Base-by-base conservation (phyloP, 352 stramenopile species). In the Phytophthora sp. region DNA sequence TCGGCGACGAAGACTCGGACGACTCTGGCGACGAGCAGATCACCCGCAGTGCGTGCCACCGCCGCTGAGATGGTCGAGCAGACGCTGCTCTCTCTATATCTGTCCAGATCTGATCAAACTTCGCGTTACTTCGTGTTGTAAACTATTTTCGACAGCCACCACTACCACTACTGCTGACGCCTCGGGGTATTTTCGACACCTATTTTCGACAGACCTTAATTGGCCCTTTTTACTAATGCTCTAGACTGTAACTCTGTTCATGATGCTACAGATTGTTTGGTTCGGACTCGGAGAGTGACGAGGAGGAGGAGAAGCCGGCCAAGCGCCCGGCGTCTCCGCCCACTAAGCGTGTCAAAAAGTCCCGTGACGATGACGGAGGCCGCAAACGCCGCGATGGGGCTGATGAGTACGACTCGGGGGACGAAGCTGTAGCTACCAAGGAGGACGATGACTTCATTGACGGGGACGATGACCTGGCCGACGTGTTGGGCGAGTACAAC, bases 401-500 rank as follows among this genome's bases (percentile, higher is more conserved):
- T 1, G 88, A 96, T 26, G 88, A 93, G 43, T 96, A 96, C 64
- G 88, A 96, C 46, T 96, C 88, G 4, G 88, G 86, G 2, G 88
- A 94, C 2, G 88, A 96, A 49, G 81, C 70, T 1, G 72, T 78
- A n/a, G 71, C 62, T 35, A 89, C 70, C 10, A 92, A 91, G 48
- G 88, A 94, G 0, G 88, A 96, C 64, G 81, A 96, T 5, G 88
- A 91, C 37, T 96, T 96, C 59, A 96, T 96, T 62, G 88, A 94
- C 59, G 34, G 81, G n/a, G 88, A 96, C 23, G 88, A 96, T 62
- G 87, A 96, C 53, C 74, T 96, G 24, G 87, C 70, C 1, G 85
- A 92, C 42, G 87, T 96, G 17, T 61, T 96, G 39, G 82, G 76
- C 28, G 87, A 96, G 61, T 94, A 96, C 66, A 69, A 81, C 53